phyloP scores from a whole-genome alignment of 2,329 filamentous ascomycete genomes.

The Magnaporthiopsis incrustans region DNA sequence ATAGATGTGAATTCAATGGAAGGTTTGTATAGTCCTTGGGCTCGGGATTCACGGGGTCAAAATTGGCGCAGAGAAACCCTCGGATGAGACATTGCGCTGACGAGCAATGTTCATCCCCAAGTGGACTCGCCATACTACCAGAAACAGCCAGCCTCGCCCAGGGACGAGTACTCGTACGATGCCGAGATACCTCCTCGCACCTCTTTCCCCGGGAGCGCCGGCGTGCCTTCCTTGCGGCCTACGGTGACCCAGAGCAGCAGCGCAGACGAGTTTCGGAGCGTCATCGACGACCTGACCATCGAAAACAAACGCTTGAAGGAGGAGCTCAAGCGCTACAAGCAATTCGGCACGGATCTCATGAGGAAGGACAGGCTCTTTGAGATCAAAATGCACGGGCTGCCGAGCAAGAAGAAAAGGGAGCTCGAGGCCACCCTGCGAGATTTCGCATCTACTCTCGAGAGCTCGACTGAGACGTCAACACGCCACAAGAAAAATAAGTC shows the following conservation, averaged over 20 bases:
- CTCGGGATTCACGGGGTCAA: conserved; percentile 10
- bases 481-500: conserved; percentile 31
- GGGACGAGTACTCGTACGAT: conserved; percentile 26
- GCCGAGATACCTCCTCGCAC: not conserved
- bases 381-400: conserved; percentile 68
- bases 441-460: conserved; percentile 58
- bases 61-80: not conserved
- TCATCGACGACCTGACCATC: conserved; percentile 81
- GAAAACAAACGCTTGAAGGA: conserved; percentile 75
- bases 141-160: conserved; percentile 43
- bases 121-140: conserved; percentile 49
- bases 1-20: conserved; percentile 40
- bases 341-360: conserved; percentile 55
- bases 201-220: conserved; percentile 5
- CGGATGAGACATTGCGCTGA: not conserved
- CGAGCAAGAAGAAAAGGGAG: conserved; percentile 65
- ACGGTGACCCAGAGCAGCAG: conserved; percentile 45
- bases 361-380: conserved; percentile 76
- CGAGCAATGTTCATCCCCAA: conserved; percentile 12
- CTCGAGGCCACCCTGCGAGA: conserved; percentile 65
- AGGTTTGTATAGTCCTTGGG: conserved; percentile 19
- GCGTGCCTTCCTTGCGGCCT: conserved; percentile 18
- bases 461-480: conserved; percentile 33
- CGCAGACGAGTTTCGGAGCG: conserved; percentile 67
- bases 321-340: conserved; percentile 63